Evolutionary conservation across 2,329 filamentous ascomycete genomes (phyloP).

Genomic region (Fusarium fracticaudum): DNA sequence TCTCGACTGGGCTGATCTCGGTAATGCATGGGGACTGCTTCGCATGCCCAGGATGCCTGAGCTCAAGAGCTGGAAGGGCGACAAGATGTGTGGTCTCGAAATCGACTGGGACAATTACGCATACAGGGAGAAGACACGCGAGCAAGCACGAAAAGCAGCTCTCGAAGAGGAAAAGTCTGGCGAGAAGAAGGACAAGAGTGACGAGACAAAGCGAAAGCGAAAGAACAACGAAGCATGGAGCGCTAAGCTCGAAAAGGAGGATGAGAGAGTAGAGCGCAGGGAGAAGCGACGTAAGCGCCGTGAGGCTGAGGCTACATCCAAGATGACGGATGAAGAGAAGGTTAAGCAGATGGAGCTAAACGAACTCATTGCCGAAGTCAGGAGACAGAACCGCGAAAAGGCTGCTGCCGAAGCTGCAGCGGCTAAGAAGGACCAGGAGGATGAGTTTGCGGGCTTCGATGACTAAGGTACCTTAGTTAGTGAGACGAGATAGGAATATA

Average conservation of each 20-base stretch:
- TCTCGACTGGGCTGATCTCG: slow-evolving; percentile 86
- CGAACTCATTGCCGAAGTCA: slow-evolving; percentile 71
- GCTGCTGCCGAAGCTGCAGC: slow-evolving; percentile 36
- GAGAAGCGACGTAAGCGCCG: slow-evolving; percentile 72
- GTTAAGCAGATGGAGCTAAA: slow-evolving; percentile 70
- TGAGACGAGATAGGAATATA: slow-evolving; percentile 48
- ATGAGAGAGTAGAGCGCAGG: slow-evolving; percentile 67
- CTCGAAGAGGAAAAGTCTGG: slow-evolving; percentile 59
- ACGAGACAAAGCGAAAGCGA: slow-evolving; percentile 63
- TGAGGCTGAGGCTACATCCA: slow-evolving; percentile 69
- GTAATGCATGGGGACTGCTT: slow-evolving; percentile 84
- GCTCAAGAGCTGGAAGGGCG: slow-evolving; percentile 76
- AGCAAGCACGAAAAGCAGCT: slow-evolving; percentile 69
- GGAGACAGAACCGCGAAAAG: slow-evolving; percentile 63
- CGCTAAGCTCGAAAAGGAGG: slow-evolving; percentile 72
- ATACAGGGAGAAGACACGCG: slow-evolving; percentile 77
- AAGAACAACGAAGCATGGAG: slow-evolving; percentile 78
- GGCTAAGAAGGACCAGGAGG: slow-evolving; percentile 52
- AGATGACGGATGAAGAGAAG: slow-evolving; percentile 77
- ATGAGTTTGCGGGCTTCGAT: slow-evolving; percentile 70
- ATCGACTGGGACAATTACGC: slow-evolving; percentile 74
- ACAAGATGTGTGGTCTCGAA: slow-evolving; percentile 68
- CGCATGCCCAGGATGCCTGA: slow-evolving; percentile 95
- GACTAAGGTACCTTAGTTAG: slow-evolving; percentile 46
- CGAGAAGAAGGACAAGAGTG: slow-evolving; percentile 50